Percentiles rank a stretch among this genome's conserved stretches.
phyloP scores from a whole-genome alignment of 495 filamentous ascomycete species.

The Penicillium paradoxum region DNA sequence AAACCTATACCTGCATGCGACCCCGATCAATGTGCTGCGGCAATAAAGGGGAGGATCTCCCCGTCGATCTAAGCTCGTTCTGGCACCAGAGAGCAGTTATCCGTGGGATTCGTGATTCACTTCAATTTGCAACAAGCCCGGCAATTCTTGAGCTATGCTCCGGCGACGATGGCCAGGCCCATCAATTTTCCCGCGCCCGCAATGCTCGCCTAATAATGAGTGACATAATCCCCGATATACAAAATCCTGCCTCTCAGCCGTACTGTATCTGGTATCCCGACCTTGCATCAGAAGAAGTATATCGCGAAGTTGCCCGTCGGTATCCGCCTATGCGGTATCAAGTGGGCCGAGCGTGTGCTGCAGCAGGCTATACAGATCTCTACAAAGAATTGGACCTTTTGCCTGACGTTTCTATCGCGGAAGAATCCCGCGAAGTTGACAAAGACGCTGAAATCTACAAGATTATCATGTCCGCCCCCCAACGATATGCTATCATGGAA shows the following conservation, averaged over 20 bases:
- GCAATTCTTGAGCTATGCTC: slow-evolving; percentile 16
- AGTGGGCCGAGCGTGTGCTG: slow-evolving; percentile 27
- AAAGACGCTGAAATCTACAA: slow-evolving; percentile 21
- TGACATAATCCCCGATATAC: slow-evolving; percentile 30
- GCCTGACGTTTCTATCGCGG: slow-evolving; percentile 23
- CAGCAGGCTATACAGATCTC: slow-evolving; percentile 23
- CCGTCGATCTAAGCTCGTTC: slow-evolving; percentile 10
- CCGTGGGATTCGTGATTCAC: slow-evolving; percentile 15
- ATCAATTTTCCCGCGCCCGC: slow-evolving; percentile 14
- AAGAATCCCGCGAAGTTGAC: slow-evolving; percentile 25
- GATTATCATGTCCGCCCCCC: slow-evolving; percentile 20
- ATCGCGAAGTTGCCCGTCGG: slow-evolving; percentile 18
- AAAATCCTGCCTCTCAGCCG: slow-evolving; percentile 23
- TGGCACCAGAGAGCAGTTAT: slow-evolving; percentile 15
- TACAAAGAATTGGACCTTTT: slow-evolving; percentile 28
- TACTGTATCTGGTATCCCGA: slow-evolving; percentile 45
- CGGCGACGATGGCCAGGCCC: slow-evolving; percentile 10
- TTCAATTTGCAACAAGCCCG: slow-evolving; percentile 17
- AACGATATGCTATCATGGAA: slow-evolving; percentile 24
- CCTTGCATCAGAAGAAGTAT: slow-evolving; percentile 31
- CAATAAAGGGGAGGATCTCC: slow-evolving; percentile 14
- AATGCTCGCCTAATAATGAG: slow-evolving; percentile 41
- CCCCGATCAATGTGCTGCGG: slow-evolving; percentile 8
- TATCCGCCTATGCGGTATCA: slow-evolving; percentile 19
- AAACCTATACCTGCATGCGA: background rate